Evolutionary conservation across 2,329 filamentous ascomycete species (phyloP), one percentile per base, ranked within the genome.

Genomic region (Harringtonia lauricola): DNA sequence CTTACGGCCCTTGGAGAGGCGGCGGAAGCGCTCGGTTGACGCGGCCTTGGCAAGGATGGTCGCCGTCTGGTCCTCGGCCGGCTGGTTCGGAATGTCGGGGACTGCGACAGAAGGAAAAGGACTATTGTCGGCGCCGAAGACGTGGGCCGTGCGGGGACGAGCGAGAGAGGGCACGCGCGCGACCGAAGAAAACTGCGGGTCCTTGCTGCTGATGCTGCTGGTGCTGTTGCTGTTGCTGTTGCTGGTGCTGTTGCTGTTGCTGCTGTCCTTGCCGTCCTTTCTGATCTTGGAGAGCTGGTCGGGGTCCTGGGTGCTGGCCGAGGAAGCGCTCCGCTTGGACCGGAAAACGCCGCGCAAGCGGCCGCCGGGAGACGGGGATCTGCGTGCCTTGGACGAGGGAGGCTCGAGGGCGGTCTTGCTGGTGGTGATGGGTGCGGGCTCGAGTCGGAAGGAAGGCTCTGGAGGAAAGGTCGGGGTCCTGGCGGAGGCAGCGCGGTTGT

Each of bases 271-370:
- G n/a, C n/a, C n/a, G n/a, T n/a, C n/a, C n/a, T n/a, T n/a, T n/a
- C n/a, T n/a, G n/a, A n/a, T n/a, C n/a, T n/a, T n/a, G n/a, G n/a
- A n/a, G n/a, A n/a, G n/a, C n/a, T n/a, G n/a, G n/a, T n/a, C n/a
- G n/a, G n/a, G n/a, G n/a, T n/a, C n/a, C n/a, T n/a, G n/a, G n/a
- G n/a, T n/a, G n/a, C n/a, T n/a, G n/a, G n/a, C n/a, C n/a, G n/a
- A n/a, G n/a, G n/a, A n/a, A n/a, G n/a, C n/a, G n/a, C n/a, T n/a
- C n/a, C n/a, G n/a, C n/a, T n/a, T 79, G 36, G 70, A 66, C 46
- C 66, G 74, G 55, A 92, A 86, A 13, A 81, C 83, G 56, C 81
- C 79, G 59, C 76, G 83, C 48, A 90, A 67, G 55, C 80, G 85
- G 55, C 79, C 76, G 41, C 74, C 78, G 12, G 84, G 83, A 10